phyloP scores from a whole-genome alignment of 257 asterid species.

The Jasminum sambac region DNA sequence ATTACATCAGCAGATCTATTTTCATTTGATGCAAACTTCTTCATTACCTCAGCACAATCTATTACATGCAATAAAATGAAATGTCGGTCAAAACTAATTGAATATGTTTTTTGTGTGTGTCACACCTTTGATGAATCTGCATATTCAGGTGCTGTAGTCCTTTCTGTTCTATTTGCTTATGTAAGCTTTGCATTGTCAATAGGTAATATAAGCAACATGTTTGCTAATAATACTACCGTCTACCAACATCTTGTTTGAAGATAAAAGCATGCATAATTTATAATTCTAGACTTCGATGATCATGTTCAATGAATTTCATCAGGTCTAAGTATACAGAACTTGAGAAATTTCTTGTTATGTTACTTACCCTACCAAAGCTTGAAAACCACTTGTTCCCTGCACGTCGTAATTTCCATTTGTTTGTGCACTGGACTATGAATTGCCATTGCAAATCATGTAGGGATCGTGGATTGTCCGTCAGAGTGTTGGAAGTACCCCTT shows the following conservation, averaged over 20 bases:
- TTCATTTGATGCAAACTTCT: not conserved
- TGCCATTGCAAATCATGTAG: conserved; percentile 38
- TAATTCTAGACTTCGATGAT: not conserved
- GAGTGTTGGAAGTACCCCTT: conserved; percentile 99
- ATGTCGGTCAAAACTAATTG: not conserved
- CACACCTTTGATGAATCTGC: not conserved
- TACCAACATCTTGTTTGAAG: not conserved
- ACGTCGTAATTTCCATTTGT: not conserved
- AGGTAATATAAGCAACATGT: not conserved
- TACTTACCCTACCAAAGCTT: not conserved
- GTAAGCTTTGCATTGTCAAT: not conserved
- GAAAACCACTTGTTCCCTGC: not conserved
- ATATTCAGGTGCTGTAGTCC: not conserved
- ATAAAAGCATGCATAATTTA: not conserved
- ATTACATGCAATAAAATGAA: not conserved
- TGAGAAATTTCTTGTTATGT: not conserved
- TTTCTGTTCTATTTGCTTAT: not conserved
- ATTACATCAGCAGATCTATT: not conserved
- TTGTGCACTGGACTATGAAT: conserved; percentile 13
- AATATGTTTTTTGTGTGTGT: not conserved
- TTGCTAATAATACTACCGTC: not conserved
- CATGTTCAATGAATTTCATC: not conserved
- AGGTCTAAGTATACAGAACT: not conserved
- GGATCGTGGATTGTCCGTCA: conserved; percentile 99
- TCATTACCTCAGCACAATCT: not conserved